phyloP scores from a whole-genome alignment of 768 basidiomycete species.

The Pleurotus sapidus region DNA sequence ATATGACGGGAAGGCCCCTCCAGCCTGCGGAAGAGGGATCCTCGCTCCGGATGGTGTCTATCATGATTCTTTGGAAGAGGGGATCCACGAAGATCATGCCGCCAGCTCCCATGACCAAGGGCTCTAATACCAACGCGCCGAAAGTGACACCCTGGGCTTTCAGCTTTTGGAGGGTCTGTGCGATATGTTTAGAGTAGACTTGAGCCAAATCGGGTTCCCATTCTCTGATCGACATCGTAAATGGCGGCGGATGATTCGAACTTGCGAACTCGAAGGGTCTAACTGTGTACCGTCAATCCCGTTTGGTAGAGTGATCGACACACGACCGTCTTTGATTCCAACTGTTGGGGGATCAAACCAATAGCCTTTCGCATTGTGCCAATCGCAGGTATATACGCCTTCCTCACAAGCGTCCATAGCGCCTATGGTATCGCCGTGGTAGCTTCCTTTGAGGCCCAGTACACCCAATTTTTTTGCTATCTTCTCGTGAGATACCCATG shows the following conservation, averaged over 20 bases:
- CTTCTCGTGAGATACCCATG: constrained; percentile 29
- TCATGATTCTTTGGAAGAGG: constrained; percentile 85
- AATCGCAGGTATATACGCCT: constrained; percentile 92
- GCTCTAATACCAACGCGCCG: constrained; percentile 86
- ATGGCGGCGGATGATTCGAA: constrained; percentile 15
- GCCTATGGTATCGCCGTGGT: constrained; percentile 97
- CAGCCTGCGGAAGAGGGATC: constrained; percentile 36
- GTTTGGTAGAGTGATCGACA: constrained; percentile 52
- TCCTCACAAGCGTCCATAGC: constrained; percentile 95
- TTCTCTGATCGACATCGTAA: constrained; percentile 68
- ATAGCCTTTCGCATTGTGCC: constrained; percentile 89
- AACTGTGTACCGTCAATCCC: constrained; percentile 32
- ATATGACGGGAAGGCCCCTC: constrained; percentile 84
- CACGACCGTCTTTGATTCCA: constrained; percentile 57
- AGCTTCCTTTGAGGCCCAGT: constrained; percentile 86
- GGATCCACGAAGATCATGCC: constrained; percentile 99
- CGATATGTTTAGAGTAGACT: constrained; percentile 61
- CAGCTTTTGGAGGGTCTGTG: constrained; percentile 45
- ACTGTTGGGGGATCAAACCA: constrained; percentile 93
- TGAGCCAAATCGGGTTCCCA: constrained; percentile 57
- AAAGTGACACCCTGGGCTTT: constrained; percentile 39
- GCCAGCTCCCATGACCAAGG: constrained; percentile 90
- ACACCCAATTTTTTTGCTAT: constrained; percentile 59
- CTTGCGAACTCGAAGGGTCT: background rate
- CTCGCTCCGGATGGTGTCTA: constrained; percentile 71